phyloP scores from a whole-genome alignment of 192 early-diverging fungal genomes.

The Bifiguratus adelaidae region DNA sequence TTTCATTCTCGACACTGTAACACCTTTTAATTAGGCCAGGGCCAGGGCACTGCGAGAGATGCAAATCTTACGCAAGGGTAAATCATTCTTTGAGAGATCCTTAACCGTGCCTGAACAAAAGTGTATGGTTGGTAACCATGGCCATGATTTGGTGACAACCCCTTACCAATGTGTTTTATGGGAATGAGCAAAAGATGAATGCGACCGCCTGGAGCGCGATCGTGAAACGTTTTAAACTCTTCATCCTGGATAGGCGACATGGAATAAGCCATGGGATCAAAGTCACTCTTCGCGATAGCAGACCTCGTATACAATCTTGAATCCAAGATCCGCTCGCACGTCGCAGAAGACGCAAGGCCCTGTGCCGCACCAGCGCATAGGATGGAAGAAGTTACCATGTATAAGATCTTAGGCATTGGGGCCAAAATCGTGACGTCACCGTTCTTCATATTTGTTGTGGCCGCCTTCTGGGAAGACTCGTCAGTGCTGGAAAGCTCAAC shows the following conservation, averaged over 20 bases:
- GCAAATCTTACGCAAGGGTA: conserved; percentile 16
- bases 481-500: too few species aligned
- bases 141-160: neutral
- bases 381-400: too few species aligned
- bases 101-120: conserved; percentile 15
- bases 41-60: too few species aligned
- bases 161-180: conserved; percentile 15
- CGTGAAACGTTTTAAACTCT: conserved; percentile 28
- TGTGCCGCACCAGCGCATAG: too few species aligned
- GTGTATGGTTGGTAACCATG: neutral
- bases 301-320: neutral
- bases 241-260: conserved; percentile 13
- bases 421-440: too few species aligned
- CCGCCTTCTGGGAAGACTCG: too few species aligned
- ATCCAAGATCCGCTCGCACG: neutral
- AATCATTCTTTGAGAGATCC: conserved; percentile 10
- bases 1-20: conserved; percentile 17
- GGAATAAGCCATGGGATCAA: neutral
- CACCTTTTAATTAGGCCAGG: too few species aligned
- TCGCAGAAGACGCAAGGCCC: neutral
- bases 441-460: too few species aligned
- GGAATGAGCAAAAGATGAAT: conserved; percentile 31
- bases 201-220: conserved; percentile 22
- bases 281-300: neutral
- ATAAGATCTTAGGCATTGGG: too few species aligned